These are phyloP conservation scores for Casuarina equisetifolia DNA, from an alignment of 306 rosid genomes.

Conservation along the genomic window DNA sequence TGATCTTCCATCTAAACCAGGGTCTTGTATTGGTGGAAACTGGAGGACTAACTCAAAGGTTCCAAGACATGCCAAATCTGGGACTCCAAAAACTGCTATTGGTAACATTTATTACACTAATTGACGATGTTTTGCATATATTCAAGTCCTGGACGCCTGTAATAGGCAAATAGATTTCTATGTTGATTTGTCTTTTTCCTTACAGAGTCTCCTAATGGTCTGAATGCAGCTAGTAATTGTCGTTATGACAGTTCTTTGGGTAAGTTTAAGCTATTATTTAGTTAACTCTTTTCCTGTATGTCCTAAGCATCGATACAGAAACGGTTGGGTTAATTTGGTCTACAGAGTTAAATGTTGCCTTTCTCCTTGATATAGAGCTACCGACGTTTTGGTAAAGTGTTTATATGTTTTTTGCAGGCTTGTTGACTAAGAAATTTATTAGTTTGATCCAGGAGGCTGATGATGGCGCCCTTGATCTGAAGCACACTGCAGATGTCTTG, in stretches of 20 bases:
- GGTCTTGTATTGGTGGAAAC: conserved; percentile 30
- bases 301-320: neutral
- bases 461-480: conserved; percentile 77
- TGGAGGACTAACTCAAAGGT: conserved; percentile 39
- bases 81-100: conserved; percentile 25
- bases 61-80: conserved; percentile 47
- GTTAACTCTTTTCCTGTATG: conserved; percentile 6
- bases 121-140: conserved; percentile 5
- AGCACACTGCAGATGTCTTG: conserved; percentile 58
- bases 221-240: conserved; percentile 40
- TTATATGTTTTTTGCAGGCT: conserved; percentile 52
- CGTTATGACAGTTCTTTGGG: conserved; percentile 88
- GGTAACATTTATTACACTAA: conserved; percentile 35
- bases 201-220: conserved; percentile 41
- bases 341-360: conserved; percentile 8
- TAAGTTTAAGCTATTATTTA: conserved; percentile 31
- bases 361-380: conserved; percentile 12
- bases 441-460: conserved; percentile 57
- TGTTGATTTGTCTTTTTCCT: conserved; percentile 13
- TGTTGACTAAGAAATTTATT: conserved; percentile 79
- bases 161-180: conserved; percentile 7
- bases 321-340: neutral
- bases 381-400: conserved; percentile 14
- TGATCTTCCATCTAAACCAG: conserved; percentile 30
- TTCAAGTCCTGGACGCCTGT: neutral